Base-by-base conservation (phyloP, 2,329 filamentous ascomycete species). In the Alternaria gansuensis region DNA sequence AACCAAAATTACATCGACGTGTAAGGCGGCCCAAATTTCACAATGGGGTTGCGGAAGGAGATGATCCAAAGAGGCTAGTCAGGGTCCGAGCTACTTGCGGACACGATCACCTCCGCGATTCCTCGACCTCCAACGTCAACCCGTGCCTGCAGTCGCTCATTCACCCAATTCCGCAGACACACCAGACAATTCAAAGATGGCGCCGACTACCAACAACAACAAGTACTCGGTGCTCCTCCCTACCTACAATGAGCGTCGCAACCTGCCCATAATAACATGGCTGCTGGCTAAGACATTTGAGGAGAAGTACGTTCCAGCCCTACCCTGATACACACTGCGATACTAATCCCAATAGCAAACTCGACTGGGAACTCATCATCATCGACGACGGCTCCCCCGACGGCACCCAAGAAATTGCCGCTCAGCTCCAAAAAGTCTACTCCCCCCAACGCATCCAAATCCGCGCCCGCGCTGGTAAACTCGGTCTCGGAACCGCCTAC, bases 321-420 rank as follows among this genome's bases (percentile, higher is more conserved):
- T 45, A 48, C 50, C 58, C 50, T 46, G 24, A 14, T 33, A 37
- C 43, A 23, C 49, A 21, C 26, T 3, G 31, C 45, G 14, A n/a
- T 51, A 28, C 51, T 56, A 24, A 61, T 40, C 4, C 33, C 13
- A 1, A 3, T 3, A 97, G 94, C 76, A 90, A 95, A 50, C 87
- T 99, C 73, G 90, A 98, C 79, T 99, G 92, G 92, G 93, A 99
- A 83, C 85, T 99, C 77, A 90, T 99, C 78, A 95, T 99, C 78
- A 91, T 99, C 78, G 95, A 99, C 86, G 96, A 99, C 80, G 95
- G 91, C 81, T 97, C 92, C 57, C 95, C 95, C 67, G 95, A 99
- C 80, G 93, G 93, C 75, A 99, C 95, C 52, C 91, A 96, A 79
- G 88, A 91, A 63, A 87, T 99, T 71, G 95, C 94, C 63, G 85